Conservation (phyloP, 768 basidiomycete genomes). For the Amanita thiersii region DNA sequence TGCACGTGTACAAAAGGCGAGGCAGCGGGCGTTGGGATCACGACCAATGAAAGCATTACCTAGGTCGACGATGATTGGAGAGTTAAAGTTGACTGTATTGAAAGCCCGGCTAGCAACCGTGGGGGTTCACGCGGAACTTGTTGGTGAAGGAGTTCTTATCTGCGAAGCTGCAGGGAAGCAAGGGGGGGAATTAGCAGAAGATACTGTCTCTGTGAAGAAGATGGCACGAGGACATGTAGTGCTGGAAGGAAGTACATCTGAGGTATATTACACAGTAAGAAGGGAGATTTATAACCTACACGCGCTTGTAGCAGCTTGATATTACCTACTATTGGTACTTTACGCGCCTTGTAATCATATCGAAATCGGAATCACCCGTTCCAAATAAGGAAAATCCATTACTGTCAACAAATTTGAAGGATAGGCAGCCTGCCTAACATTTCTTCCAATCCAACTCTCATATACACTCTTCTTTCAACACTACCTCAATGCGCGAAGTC, state of each 20-base stretch:
- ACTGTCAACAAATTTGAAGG: slow-evolving; percentile 18
- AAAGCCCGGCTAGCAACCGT: slow-evolving; percentile 71
- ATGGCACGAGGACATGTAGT: slow-evolving; percentile 78
- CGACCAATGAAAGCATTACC: slow-evolving; percentile 63
- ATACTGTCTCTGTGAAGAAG: slow-evolving; percentile 86
- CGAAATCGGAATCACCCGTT: slow-evolving; percentile 15
- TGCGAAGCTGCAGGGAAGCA: slow-evolving; percentile 60
- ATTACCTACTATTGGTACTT: neutral
- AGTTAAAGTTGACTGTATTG: slow-evolving; percentile 84
- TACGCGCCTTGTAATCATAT: neutral
- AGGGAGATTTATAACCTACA: slow-evolving; percentile 86
- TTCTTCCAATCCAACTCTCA: slow-evolving; percentile 12
- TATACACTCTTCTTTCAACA: slow-evolving; percentile 13
- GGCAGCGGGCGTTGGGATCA: slow-evolving; percentile 49
- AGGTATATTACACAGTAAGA: slow-evolving; percentile 84
- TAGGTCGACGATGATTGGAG: slow-evolving; percentile 94
- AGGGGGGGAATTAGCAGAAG: slow-evolving; percentile 37
- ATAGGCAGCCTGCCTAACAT: slow-evolving; percentile 28
- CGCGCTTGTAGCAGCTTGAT: slow-evolving; percentile 72
- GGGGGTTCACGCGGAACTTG: slow-evolving; percentile 84
- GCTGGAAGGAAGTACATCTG: slow-evolving; percentile 82
- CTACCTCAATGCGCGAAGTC: slow-evolving; percentile 72
- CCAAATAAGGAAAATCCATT: slow-evolving; percentile 17
- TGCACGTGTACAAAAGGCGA: slow-evolving; percentile 15
- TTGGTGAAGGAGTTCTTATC: slow-evolving; percentile 94